Evolutionary conservation across 2,329 filamentous ascomycete genomes (phyloP), one percentile per base, ranked within the genome.

Genomic region (Podosphaera fusca): DNA sequence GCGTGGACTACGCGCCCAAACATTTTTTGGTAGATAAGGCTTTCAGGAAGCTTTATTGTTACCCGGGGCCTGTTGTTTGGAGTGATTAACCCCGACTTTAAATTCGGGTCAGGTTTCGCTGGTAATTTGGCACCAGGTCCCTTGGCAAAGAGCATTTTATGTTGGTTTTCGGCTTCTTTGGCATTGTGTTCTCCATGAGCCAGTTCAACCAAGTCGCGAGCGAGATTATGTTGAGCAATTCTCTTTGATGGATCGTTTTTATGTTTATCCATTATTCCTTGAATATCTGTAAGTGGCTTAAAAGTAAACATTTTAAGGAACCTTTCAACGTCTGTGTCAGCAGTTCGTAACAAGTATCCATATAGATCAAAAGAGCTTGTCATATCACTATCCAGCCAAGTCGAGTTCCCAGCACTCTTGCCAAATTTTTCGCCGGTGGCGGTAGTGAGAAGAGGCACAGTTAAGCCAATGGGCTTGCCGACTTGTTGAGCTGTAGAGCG

Each of bases 271-370:
- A 96, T 85, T 56, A 85, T 69, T 12, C 72, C 64, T 2, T 74
- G 66, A 61, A 98, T 94, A n/a, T 79, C 69, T 6, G 75, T 66
- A 1, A 85, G 63, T 0, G 90, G 85, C 42, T 95, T 69, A 67
- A 98, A 95, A 0, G 92, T 98, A 67, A 98, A 88, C 30, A 95
- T 77, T 66, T 86, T 90, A 46, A 98, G 74, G 60, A 94, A 84
- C 36, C 75, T 77, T 69, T 88, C 85, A 3, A 96, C 80, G 56
- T 94, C 84, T 8, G 78, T 77, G 66, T 98, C 92, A 0, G 88
- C 74, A 0, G 84, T 82, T 55, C 87, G 80, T 61, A 95, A 75
- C 64, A 96, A 92, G 73, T 90, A 95, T 67, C 89, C 75, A 68
- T 96, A 96, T 0, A 96, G 74, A 58, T 96, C 87, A 65, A 90